Evolutionary conservation across 768 basidiomycete genomes (phyloP).

Genomic region (Termitomyces sp.): DNA sequence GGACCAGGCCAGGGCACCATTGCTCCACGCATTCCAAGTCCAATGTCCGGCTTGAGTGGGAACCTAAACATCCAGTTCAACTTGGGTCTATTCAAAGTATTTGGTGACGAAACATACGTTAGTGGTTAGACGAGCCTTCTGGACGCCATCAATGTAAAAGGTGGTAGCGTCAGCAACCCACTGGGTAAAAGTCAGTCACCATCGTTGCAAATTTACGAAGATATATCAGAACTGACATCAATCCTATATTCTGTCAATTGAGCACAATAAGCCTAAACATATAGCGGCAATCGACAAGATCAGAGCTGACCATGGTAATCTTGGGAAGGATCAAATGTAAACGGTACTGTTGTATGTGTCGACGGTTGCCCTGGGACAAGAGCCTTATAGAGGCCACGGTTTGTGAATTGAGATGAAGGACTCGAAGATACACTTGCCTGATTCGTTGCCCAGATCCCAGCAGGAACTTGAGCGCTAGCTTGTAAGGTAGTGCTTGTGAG

Average conservation of each 20-base stretch:
- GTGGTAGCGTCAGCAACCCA: constrained; percentile 24
- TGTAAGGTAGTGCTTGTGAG: constrained; percentile 26
- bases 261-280: neutral
- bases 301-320: constrained; percentile 26
- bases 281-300: neutral
- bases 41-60: constrained; percentile 23
- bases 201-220: neutral
- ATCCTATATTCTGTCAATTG: constrained; percentile 26
- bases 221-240: constrained; percentile 19
- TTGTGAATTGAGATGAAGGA: neutral
- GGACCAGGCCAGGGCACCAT: constrained; percentile 28
- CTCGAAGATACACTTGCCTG: constrained; percentile 16
- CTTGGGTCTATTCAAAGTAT: neutral
- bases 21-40: constrained; percentile 33
- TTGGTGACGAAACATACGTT: constrained; percentile 16
- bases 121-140: constrained; percentile 22
- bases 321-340: constrained; percentile 26
- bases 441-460: constrained; percentile 32
- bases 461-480: constrained; percentile 20
- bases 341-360: constrained; percentile 19
- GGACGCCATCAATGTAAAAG: constrained; percentile 28
- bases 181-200: constrained; percentile 9
- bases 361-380: constrained; percentile 13
- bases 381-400: constrained; percentile 10
- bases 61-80: constrained; percentile 14